Conservation (phyloP, 495 filamentous ascomycete genomes). For the Neurospora cerealis region DNA sequence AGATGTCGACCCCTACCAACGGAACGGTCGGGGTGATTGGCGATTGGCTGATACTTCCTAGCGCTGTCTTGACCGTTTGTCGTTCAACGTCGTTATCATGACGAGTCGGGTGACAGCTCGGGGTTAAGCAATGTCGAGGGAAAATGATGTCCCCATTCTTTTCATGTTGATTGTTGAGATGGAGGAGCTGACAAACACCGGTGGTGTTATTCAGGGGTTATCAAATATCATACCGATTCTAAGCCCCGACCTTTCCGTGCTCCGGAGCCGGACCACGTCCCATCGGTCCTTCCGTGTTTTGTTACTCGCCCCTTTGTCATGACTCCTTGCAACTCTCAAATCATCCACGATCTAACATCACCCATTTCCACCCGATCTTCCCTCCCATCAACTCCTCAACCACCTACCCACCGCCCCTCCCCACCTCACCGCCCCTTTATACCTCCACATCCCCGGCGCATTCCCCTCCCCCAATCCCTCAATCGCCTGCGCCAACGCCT, state of each 20-base stretch:
- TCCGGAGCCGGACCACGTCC: not conserved
- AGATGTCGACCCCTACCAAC: not conserved
- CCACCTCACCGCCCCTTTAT: conserved; percentile 63
- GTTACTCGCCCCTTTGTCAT: no score
- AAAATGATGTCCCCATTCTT: not conserved
- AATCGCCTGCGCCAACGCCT: conserved; percentile 55
- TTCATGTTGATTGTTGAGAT: not conserved
- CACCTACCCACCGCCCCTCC: conserved; percentile 38
- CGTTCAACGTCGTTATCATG: not conserved
- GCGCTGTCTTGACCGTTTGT: not conserved
- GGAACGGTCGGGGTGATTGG: not conserved
- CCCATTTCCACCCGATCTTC: not conserved
- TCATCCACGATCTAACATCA: not conserved
- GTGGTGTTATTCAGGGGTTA: not conserved
- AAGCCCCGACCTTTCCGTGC: not conserved
- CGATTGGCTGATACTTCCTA: not conserved
- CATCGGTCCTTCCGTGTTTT: not conserved
- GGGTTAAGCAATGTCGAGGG: not conserved
- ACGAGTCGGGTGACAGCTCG: not conserved
- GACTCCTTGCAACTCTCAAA: no score
- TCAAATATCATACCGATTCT: not conserved
- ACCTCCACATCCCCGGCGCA: conserved; percentile 55
- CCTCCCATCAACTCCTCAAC: not conserved
- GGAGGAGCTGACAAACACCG: not conserved
- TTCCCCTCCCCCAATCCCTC: conserved; percentile 62